Evolutionary conservation across 345 rosid species (phyloP).

Genomic region (Ricinus communis): DNA sequence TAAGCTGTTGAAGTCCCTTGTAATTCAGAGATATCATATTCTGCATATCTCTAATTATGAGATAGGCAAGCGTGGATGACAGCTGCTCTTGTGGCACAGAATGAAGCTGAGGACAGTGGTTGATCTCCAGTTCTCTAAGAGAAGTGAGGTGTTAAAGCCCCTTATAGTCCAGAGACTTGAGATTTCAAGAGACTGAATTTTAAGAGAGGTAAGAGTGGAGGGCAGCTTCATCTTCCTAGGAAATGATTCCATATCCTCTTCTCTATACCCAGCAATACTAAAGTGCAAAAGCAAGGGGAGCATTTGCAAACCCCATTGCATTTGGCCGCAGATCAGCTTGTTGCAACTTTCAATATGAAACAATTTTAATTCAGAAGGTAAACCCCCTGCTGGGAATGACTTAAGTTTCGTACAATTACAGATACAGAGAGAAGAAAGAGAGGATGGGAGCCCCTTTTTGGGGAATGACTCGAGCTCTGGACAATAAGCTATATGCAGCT

Average conservation of each 20-base stretch:
- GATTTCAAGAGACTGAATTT: neutral
- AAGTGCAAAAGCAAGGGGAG: neutral
- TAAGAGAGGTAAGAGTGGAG: slow-evolving; percentile 13
- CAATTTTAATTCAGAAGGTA: slow-evolving; percentile 15
- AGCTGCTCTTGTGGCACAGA: no score
- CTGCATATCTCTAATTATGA: no score
- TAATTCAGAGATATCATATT: slow-evolving; percentile 1
- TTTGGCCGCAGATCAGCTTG: neutral
- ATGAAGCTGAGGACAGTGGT: no score
- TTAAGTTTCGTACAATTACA: slow-evolving; percentile 13
- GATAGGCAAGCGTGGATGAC: no score
- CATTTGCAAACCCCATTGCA: neutral
- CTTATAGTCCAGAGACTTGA: slow-evolving; percentile 2
- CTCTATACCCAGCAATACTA: no score
- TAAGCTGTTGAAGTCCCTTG: slow-evolving; percentile 10
- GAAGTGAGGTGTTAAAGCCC: slow-evolving; percentile 14
- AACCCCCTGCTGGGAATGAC: slow-evolving; percentile 19
- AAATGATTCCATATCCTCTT: neutral
- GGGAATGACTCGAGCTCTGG: slow-evolving; percentile 21
- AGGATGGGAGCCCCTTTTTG: no score
- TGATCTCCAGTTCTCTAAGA: slow-evolving; percentile 14
- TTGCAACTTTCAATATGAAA: slow-evolving; percentile 6
- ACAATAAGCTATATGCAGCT: neutral
- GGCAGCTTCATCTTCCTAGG: slow-evolving; percentile 16
- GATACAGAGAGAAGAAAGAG: no score